A percentile compares a stretch with the other conserved stretches of the same genome.
Conservation (phyloP, 257 asterid genomes). For the Solanum arcanum region DNA sequence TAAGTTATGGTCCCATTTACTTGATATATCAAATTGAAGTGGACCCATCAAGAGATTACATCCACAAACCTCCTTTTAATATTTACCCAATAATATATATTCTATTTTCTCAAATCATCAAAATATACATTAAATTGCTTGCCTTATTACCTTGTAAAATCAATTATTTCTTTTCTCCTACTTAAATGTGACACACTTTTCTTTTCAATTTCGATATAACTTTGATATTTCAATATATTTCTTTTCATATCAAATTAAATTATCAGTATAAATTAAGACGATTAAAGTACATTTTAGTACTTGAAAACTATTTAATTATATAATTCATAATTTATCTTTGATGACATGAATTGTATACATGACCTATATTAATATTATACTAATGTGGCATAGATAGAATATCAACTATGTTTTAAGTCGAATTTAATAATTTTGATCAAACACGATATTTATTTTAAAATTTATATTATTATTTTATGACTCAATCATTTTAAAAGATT, state of each 20-base stretch:
- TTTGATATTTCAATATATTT: neutral
- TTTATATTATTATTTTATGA: neutral
- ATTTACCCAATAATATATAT: neutral
- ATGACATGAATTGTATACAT: neutral
- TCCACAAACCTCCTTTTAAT: neutral
- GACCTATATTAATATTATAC: neutral
- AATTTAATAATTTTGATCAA: neutral
- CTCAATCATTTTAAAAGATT: neutral
- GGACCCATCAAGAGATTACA: constrained; percentile 19
- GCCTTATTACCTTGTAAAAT: neutral
- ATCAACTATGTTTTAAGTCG: neutral
- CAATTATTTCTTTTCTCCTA: no score
- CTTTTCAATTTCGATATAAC: no score
- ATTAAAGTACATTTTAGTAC: neutral
- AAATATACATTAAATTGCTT: neutral
- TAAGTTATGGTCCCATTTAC: constrained; percentile 44
- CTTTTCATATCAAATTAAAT: neutral
- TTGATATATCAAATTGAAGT: constrained; percentile 15
- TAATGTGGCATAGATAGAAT: neutral
- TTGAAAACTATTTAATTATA: neutral
- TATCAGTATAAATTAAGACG: rapidly evolving
- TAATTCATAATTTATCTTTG: neutral
- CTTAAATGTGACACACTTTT: neutral
- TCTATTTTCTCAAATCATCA: neutral
- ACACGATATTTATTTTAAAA: neutral